Evolutionary conservation across 768 basidiomycete species (phyloP), one percentile per base, ranked within the genome.

Genomic region (Lepiota venenata): DNA sequence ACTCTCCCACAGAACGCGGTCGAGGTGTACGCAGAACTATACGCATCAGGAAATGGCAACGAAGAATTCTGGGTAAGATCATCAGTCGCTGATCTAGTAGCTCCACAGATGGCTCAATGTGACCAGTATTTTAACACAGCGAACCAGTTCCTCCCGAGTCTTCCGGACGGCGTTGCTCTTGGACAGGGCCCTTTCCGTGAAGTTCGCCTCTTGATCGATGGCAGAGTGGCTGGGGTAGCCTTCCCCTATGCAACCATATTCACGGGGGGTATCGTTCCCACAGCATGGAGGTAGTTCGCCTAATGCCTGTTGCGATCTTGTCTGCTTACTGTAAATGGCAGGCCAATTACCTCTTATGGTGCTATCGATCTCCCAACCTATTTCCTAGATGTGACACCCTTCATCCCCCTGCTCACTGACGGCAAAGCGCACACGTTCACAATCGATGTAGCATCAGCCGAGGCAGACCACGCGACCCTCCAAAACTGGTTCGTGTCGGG

Each of bases 401-500:
- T 91, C 64, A 77, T 86, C 0, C 87, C 87, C 5, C 61, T 84
- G 16, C 74, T 92, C 35, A 76, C 83, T 0, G 87, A 88, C 53
- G 84, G 84, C 2, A 65, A 78, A n/a, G 72, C 83, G 18, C 91
- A 91, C 65, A 83, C 73, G 43, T 77, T 92, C 62, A 79, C 83
- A 49, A 73, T 93, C 40, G 84, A 93, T 61, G 84, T 92, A 40
- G 79, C 75, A 18, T 89, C 89, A 4, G 83, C 84, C 15, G 85
- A 92, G 65, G 57, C 60, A 6, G 74, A 85, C 60, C 86, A 85
- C 55, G 69, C 74, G n/a, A 81, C 87, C 61, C 77, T 85, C 47
- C 75, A 80, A 57, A 91, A 90, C 63, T 92, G 90, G 91, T 88
- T 81, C 62, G 81, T 91, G 22, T 88, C 87, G 3, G 90, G 87